Conservation (phyloP, 441 rosid species). For the Syzygium malaccense region DNA sequence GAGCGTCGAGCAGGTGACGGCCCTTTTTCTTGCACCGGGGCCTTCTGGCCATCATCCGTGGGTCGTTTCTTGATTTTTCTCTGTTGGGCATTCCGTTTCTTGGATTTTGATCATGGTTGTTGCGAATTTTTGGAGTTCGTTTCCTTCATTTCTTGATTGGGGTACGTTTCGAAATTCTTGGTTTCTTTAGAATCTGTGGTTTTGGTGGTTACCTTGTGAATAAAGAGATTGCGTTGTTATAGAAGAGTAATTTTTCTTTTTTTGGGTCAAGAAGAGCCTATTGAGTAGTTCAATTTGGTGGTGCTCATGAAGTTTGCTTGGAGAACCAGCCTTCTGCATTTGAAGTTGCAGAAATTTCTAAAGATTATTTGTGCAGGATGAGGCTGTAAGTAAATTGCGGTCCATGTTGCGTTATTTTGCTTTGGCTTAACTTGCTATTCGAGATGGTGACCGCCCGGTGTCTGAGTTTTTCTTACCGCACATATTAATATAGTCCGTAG, state of each 20-base stretch:
- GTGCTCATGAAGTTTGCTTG: not conserved
- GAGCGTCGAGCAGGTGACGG: slow-evolving; percentile 54
- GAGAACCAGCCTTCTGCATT: not conserved
- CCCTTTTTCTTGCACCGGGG: not conserved
- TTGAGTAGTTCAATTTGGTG: not conserved
- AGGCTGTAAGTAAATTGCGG: not conserved
- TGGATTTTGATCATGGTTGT: not conserved
- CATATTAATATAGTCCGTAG: too few relatives aligned
- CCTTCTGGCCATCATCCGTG: not conserved
- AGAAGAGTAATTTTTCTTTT: not conserved
- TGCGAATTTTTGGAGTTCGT: not conserved
- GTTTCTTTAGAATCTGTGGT: not conserved
- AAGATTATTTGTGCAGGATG: not conserved
- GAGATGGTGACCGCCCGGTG: not conserved
- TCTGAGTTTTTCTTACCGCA: not conserved
- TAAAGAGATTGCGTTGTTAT: not conserved
- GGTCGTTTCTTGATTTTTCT: not conserved
- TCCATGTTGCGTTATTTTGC: not conserved
- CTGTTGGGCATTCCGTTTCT: slow-evolving; percentile 1
- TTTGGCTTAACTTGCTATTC: not conserved
- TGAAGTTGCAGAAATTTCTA: too few relatives aligned
- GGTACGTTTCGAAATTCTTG: not conserved
- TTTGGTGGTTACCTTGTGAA: not conserved
- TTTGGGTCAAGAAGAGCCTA: not conserved
- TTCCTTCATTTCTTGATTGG: not conserved